A percentile compares a stretch with the other conserved stretches of the same genome.
Conservation (phyloP, 1,284 basidiomycete species). For the Wallemia mellicola region DNA sequence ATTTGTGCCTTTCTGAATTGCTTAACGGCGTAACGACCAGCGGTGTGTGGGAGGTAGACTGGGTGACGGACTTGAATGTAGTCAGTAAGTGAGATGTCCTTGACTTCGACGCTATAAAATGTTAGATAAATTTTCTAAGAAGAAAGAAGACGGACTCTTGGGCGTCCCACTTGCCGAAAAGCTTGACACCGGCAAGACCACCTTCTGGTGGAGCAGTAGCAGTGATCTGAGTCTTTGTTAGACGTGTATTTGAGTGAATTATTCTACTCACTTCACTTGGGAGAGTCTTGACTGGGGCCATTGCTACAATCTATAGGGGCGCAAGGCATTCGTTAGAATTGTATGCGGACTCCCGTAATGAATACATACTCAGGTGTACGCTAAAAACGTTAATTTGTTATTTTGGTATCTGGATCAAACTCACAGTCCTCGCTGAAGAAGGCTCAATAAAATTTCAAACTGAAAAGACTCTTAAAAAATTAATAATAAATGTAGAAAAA, state of each 20-base stretch:
- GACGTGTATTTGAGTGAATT: not conserved
- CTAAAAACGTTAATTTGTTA: not conserved
- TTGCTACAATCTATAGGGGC: not conserved
- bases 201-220: conserved; percentile 1
- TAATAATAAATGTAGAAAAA: not conserved
- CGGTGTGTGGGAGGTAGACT: conserved; percentile 92
- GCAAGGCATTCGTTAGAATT: not conserved
- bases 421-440: not conserved
- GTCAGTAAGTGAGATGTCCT: conserved; percentile 94
- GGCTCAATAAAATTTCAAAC: not conserved
- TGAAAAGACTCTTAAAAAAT: not conserved
- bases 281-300: conserved; percentile 1
- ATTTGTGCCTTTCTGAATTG: conserved; percentile 99
- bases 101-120: conserved; percentile 60
- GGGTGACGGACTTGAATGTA: conserved; percentile 99
- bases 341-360: conserved; percentile 1
- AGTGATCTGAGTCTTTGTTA: not conserved
- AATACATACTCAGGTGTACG: not conserved
- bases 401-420: not conserved
- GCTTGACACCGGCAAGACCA: conserved; percentile 27
- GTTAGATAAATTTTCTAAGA: conserved; percentile 12
- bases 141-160: conserved; percentile 42
- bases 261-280: not conserved
- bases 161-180: conserved; percentile 90
- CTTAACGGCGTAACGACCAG: conserved; percentile 97